Evolutionary conservation across 371 early-diverging fungal genomes (phyloP).

Genomic region (Haplosporangium sp.): DNA sequence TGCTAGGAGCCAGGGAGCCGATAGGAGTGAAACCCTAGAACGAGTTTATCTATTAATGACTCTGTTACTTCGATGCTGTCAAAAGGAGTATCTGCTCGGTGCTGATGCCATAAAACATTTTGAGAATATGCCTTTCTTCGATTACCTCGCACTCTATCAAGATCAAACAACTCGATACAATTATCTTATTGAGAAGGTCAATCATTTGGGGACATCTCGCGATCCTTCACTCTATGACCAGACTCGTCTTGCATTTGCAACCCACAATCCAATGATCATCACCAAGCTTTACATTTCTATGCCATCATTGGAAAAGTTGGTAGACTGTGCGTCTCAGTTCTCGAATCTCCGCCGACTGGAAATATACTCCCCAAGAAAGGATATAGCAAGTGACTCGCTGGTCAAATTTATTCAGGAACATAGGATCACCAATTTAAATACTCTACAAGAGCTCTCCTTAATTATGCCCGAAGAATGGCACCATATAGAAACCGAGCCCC

Average conservation of each 20-base stretch:
- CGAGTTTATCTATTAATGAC: neutral
- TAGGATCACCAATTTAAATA: neutral
- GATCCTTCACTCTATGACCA: neutral
- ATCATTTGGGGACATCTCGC: neutral
- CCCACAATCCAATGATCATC: conserved; percentile 6
- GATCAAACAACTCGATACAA: conserved; percentile 2
- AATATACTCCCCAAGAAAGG: neutral
- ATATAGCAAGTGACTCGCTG: neutral
- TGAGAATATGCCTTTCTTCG: neutral
- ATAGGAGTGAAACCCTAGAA: neutral
- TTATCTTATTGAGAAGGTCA: neutral
- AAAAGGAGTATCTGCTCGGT: conserved; percentile 9
- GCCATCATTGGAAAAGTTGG: neutral
- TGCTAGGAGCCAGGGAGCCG: neutral
- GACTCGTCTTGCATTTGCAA: conserved; percentile 4
- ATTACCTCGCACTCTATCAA: conserved; percentile 12
- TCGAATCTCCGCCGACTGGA: conserved; percentile 19
- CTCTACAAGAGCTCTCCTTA: conserved; percentile 9
- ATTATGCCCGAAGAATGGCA: neutral
- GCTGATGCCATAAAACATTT: neutral
- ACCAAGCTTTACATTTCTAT: conserved; percentile 8
- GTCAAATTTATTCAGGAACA: neutral
- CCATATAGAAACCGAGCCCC: neutral
- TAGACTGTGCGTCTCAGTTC: neutral
- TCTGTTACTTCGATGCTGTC: conserved; percentile 11